Conservation (phyloP, 768 basidiomycete genomes). For the Tulasnella sp. region DNA sequence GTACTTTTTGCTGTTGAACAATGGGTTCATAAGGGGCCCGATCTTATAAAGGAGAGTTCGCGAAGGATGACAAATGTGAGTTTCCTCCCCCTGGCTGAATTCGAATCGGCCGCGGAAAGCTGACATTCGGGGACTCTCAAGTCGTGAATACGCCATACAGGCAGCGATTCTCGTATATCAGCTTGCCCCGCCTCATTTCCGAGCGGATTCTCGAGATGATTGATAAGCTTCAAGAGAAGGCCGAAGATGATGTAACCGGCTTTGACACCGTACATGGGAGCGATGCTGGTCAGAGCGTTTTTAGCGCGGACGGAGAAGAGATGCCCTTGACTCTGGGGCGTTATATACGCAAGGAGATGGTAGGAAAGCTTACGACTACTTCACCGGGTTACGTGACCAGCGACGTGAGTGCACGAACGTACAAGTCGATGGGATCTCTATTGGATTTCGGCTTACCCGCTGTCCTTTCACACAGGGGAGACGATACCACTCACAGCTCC, state of each 20-base stretch:
- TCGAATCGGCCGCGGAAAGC: not conserved
- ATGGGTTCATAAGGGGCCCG: constrained; percentile 16
- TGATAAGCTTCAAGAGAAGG: not conserved
- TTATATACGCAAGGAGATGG: not conserved
- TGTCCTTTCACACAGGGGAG: not conserved
- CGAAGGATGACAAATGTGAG: constrained; percentile 10
- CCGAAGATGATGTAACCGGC: not conserved
- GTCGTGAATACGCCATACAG: not conserved
- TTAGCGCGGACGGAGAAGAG: not conserved
- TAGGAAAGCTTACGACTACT: not conserved
- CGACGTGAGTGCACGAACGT: not conserved
- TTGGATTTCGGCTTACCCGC: not conserved
- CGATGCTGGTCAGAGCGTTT: not conserved
- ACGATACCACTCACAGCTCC: not conserved
- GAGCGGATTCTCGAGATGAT: not conserved
- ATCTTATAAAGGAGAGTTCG: constrained; percentile 2
- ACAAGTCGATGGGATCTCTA: not conserved
- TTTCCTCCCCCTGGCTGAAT: not conserved
- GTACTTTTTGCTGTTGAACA: constrained; percentile 15
- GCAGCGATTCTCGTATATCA: not conserved
- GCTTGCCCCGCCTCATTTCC: not conserved
- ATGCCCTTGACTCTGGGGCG: not conserved
- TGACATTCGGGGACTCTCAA: not conserved
- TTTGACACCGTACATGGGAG: not conserved
- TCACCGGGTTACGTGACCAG: constrained; percentile 2